These are phyloP conservation scores for Gaeumannomyces sp. DNA, from an alignment of 2,329 filamentous ascomycete genomes.

Conservation along the genomic window DNA sequence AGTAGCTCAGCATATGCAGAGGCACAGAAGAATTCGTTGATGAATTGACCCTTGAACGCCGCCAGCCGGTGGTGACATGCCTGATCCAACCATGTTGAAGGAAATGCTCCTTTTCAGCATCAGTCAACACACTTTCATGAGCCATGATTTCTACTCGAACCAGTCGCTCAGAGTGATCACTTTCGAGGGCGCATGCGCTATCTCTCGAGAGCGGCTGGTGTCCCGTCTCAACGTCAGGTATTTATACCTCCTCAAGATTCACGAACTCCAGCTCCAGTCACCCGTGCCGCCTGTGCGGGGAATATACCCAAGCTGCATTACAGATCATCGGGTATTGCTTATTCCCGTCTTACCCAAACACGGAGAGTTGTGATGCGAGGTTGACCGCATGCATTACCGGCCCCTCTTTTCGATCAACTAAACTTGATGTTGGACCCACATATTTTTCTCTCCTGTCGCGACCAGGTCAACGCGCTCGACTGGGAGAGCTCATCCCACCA, in stretches of 20 bases:
- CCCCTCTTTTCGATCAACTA: too few species aligned
- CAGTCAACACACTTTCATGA: slow-evolving; percentile 23
- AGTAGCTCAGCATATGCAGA: neutral
- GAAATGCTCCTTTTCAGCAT: slow-evolving; percentile 35
- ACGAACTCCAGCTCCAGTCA: neutral
- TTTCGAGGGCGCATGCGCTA: neutral
- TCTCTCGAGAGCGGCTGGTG: neutral
- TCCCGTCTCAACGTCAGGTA: neutral
- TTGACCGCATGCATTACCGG: too few species aligned
- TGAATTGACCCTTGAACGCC: neutral
- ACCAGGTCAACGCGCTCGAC: neutral
- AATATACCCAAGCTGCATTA: neutral
- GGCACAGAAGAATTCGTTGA: neutral
- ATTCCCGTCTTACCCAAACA: neutral
- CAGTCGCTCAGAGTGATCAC: too few species aligned
- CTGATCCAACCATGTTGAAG: slow-evolving; percentile 33
- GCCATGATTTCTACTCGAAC: neutral
- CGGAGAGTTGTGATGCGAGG: too few species aligned
- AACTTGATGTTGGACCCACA: neutral
- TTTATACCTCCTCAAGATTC: neutral
- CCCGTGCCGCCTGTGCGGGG: neutral
- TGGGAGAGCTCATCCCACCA: too few species aligned
- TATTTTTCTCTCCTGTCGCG: neutral
- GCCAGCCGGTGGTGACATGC: slow-evolving; percentile 15
- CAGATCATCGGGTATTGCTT: neutral